phyloP scores from a whole-genome alignment of 1,284 basidiomycete species.

The Microbotryum violaceum region DNA sequence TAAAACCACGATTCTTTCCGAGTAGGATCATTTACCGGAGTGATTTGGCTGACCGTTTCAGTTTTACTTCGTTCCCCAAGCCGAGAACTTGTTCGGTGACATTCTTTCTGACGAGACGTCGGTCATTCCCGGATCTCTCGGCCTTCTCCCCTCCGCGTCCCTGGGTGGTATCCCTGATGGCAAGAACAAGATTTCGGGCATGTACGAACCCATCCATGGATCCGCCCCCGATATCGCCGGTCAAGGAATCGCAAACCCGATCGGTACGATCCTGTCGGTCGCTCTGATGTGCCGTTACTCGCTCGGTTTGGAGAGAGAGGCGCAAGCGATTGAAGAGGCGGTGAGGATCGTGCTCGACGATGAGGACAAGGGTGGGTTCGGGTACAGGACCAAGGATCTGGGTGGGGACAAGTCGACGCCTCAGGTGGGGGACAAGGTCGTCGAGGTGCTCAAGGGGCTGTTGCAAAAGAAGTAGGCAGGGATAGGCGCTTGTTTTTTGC shows the following conservation, averaged over 20 bases:
- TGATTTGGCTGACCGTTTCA: not conserved
- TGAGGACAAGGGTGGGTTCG: slow-evolving; percentile 61
- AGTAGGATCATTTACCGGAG: too few relatives aligned
- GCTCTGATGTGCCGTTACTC: slow-evolving; percentile 95
- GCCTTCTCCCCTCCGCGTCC: slow-evolving; percentile 90
- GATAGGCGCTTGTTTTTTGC: too few relatives aligned
- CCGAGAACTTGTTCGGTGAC: slow-evolving; percentile 93
- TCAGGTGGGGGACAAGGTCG: slow-evolving; percentile 76
- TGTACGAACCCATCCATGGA: slow-evolving; percentile 95
- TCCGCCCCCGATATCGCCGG: slow-evolving; percentile 96
- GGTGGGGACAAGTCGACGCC: slow-evolving; percentile 67
- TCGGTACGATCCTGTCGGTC: slow-evolving; percentile 93
- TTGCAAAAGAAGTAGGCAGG: slow-evolving; percentile 40
- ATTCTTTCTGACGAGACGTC: slow-evolving; percentile 74
- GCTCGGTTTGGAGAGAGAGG: slow-evolving; percentile 73
- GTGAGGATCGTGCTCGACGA: slow-evolving; percentile 82
- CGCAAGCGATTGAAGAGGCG: slow-evolving; percentile 75
- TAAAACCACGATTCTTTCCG: not conserved
- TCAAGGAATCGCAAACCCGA: slow-evolving; percentile 88
- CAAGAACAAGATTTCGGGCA: slow-evolving; percentile 58
- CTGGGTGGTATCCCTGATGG: slow-evolving; percentile 81
- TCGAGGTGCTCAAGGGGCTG: slow-evolving; percentile 63
- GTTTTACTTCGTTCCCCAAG: slow-evolving; percentile 11
- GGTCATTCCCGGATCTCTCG: slow-evolving; percentile 95
- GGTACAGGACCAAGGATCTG: slow-evolving; percentile 78